Conservation (phyloP, 441 rosid species). For the Geranium incanum region DNA sequence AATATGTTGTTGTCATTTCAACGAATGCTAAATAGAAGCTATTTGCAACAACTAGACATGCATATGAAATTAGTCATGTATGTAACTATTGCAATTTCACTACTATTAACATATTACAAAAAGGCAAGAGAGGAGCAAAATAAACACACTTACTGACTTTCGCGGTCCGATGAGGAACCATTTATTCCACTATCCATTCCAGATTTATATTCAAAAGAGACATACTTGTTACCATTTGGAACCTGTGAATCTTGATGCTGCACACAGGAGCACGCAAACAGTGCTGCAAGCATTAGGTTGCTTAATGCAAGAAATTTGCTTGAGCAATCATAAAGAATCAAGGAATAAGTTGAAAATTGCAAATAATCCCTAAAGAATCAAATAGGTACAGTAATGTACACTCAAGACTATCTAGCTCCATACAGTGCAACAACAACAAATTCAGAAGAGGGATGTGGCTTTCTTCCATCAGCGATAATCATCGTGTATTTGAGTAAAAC, state of each 20-base stretch:
- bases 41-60: slow-evolving; percentile 3
- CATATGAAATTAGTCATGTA: neutral
- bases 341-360: neutral
- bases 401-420: neutral
- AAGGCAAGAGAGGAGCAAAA: slow-evolving; percentile 12
- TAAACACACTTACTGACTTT: slow-evolving; percentile 85
- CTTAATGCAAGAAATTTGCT: slow-evolving; percentile 8
- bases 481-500: neutral
- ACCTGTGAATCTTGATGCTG: slow-evolving; percentile 89
- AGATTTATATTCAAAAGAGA: slow-evolving; percentile 91
- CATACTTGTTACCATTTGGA: slow-evolving; percentile 73
- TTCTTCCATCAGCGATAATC: neutral
- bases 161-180: slow-evolving; percentile 94
- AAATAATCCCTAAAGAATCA: neutral
- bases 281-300: slow-evolving; percentile 20
- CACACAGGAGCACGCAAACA: slow-evolving; percentile 23
- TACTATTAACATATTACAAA: slow-evolving; percentile 14
- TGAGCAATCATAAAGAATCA: neutral
- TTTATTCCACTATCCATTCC: slow-evolving; percentile 90
- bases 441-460: slow-evolving; percentile 4
- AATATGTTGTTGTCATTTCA: neutral
- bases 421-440: neutral
- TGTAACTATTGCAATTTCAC: slow-evolving; percentile 3
- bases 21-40: neutral
- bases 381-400: neutral